Conservation (phyloP, 2,329 filamentous ascomycete species). For the Stemphylium lycopersici region DNA sequence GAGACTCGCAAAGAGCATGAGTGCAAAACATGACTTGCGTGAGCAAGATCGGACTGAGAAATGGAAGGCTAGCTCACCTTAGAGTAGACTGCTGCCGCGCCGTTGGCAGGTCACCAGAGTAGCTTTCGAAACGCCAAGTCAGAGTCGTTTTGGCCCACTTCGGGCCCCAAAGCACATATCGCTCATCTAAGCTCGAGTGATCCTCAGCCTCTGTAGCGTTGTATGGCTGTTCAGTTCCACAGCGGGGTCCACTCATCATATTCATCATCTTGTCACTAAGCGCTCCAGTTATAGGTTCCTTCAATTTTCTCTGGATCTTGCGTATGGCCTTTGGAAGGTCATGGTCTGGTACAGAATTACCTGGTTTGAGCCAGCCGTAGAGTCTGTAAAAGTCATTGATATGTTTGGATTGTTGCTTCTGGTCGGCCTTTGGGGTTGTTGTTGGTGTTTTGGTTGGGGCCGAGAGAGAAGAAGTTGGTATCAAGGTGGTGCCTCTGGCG, state of each 20-base stretch:
- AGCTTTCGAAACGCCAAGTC: slow-evolving; percentile 37
- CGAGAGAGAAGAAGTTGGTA: slow-evolving; percentile 27
- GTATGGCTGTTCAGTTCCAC: slow-evolving; percentile 32
- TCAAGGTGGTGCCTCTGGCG: slow-evolving; percentile 20
- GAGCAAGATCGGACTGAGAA: no score
- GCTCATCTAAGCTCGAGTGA: slow-evolving; percentile 13
- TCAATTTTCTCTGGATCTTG: slow-evolving; percentile 35
- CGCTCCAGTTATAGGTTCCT: slow-evolving; percentile 31
- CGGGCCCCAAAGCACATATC: slow-evolving; percentile 38
- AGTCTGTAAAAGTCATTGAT: slow-evolving; percentile 39
- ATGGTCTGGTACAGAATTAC: slow-evolving; percentile 27
- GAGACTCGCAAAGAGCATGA: background rate
- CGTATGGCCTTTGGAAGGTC: slow-evolving; percentile 35
- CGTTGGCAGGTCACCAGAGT: slow-evolving; percentile 27
- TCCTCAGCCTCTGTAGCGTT: slow-evolving; percentile 27
- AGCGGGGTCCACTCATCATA: slow-evolving; percentile 34
- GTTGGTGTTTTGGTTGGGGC: slow-evolving; percentile 2
- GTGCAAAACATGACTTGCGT: no score
- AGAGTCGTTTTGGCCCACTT: slow-evolving; percentile 36
- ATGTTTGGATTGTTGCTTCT: slow-evolving; percentile 30
- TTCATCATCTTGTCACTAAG: slow-evolving; percentile 34
- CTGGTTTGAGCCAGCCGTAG: slow-evolving; percentile 35
- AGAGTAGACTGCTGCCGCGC: slow-evolving; percentile 27
- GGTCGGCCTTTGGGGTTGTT: slow-evolving; percentile 13
- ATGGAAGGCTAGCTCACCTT: slow-evolving; percentile 20